These are phyloP conservation scores for Pseudocercospora eumusae DNA, from an alignment of 2,329 filamentous ascomycete species.

Conservation along the genomic window DNA sequence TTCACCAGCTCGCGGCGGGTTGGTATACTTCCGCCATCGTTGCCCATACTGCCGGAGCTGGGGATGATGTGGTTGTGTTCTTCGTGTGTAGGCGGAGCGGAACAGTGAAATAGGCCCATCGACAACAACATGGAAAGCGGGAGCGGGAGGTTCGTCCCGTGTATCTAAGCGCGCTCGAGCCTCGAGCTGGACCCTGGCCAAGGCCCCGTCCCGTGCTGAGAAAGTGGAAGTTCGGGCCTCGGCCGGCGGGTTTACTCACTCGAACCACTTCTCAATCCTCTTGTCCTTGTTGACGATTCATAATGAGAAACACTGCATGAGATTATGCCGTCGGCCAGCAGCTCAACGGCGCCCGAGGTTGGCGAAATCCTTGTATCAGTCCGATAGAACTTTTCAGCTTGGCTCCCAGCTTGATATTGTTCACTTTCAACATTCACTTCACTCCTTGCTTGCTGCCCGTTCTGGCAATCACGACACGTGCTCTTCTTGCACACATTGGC, in stretches of 20 bases:
- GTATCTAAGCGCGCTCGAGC: too few relatives aligned
- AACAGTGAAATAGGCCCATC: neutral
- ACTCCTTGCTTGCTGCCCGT: neutral
- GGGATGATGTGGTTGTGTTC: neutral
- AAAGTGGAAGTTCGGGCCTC: neutral
- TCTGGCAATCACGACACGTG: slow-evolving; percentile 8
- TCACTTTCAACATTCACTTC: neutral
- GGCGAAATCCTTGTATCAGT: slow-evolving; percentile 1
- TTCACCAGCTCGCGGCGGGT: slow-evolving; percentile 95
- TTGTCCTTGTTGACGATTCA: neutral
- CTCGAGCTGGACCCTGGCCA: neutral
- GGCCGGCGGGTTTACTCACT: neutral
- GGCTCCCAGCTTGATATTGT: neutral
- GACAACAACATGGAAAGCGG: neutral
- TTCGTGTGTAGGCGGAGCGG: neutral
- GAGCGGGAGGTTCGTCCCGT: too few relatives aligned
- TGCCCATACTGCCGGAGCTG: slow-evolving; percentile 69
- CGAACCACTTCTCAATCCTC: slow-evolving; percentile 6
- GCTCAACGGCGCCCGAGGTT: slow-evolving; percentile 7
- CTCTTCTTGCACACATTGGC: neutral
- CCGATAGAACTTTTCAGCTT: neutral
- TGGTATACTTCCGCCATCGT: slow-evolving; percentile 94
- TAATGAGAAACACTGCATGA: neutral
- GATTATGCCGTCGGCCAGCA: slow-evolving; percentile 6
- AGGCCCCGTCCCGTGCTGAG: neutral